Conservation (phyloP, 371 early-diverging fungal genomes). For the Mortierella sp. region DNA sequence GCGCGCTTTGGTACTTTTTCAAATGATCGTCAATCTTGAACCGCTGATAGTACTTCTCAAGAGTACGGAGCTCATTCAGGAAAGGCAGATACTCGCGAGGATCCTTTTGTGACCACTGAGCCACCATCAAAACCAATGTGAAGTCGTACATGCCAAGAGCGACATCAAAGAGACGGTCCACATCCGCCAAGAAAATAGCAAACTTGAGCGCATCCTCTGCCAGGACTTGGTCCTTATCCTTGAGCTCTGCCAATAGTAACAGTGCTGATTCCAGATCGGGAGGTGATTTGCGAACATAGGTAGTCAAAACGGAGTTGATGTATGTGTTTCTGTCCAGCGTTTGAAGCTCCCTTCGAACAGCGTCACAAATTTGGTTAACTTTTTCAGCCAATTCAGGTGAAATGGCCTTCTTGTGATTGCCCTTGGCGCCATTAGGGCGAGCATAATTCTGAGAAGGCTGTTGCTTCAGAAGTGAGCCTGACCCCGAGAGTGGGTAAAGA, state of each 20-base stretch:
- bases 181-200: conserved; percentile 91
- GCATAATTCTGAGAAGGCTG: conserved; percentile 12
- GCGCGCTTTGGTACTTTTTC: conserved; percentile 75
- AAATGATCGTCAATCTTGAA: conserved; percentile 92
- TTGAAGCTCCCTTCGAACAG: conserved; percentile 76
- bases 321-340: conserved; percentile 71
- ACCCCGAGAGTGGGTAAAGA: conserved; percentile 48
- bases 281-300: conserved; percentile 87
- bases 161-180: conserved; percentile 88
- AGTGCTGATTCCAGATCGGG: conserved; percentile 90
- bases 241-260: conserved; percentile 70
- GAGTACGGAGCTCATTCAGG: conserved; percentile 82
- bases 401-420: conserved; percentile 27
- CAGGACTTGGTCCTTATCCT: conserved; percentile 66
- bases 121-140: conserved; percentile 91
- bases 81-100: conserved; percentile 96
- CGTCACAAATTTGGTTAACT: conserved; percentile 84
- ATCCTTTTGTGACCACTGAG: conserved; percentile 95
- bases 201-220: conserved; percentile 92
- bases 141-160: conserved; percentile 97
- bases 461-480: conserved; percentile 27
- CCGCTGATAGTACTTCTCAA: conserved; percentile 81
- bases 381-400: conserved; percentile 62
- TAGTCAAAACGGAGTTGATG: conserved; percentile 87
- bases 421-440: conserved; percentile 21